Conservation (phyloP, 768 basidiomycete genomes). For the Kwoniella sp. region DNA sequence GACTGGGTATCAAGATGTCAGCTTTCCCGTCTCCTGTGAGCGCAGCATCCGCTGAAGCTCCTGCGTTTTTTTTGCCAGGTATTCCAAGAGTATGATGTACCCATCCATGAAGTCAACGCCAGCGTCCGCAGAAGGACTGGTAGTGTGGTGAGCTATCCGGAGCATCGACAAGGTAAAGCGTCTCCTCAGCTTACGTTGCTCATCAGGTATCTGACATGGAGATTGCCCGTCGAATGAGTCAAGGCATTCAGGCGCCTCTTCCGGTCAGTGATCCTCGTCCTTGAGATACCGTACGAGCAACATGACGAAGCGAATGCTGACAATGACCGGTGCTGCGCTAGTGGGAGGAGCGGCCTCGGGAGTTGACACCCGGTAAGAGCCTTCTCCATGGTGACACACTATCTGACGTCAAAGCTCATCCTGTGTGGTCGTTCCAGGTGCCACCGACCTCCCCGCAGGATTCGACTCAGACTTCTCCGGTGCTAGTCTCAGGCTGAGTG, state of each 20-base stretch:
- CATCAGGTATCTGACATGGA: slow-evolving; percentile 27
- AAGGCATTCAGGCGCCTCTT: slow-evolving; percentile 24
- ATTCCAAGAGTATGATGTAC: slow-evolving; percentile 28
- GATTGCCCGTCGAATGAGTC: slow-evolving; percentile 27
- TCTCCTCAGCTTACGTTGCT: not conserved
- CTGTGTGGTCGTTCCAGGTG: not conserved
- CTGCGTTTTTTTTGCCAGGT: not conserved
- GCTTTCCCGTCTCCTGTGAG: not conserved
- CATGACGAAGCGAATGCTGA: not conserved
- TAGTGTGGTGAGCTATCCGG: slow-evolving; percentile 21
- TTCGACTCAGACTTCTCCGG: slow-evolving; percentile 34
- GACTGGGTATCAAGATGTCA: slow-evolving; percentile 16
- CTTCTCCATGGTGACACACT: not conserved
- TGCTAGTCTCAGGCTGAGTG: slow-evolving; percentile 34
- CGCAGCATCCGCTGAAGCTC: not conserved
- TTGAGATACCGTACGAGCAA: not conserved
- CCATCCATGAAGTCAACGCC: slow-evolving; percentile 12
- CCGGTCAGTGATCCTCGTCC: slow-evolving; percentile 23
- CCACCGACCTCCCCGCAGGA: slow-evolving; percentile 13
- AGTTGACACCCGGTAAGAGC: slow-evolving; percentile 11
- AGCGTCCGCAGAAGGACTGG: slow-evolving; percentile 17
- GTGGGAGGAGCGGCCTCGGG: slow-evolving; percentile 33
- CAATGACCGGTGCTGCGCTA: not conserved
- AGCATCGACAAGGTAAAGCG: not conserved
- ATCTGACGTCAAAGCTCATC: not conserved